phyloP scores from a whole-genome alignment of 176 grass and related monocot species.

The Tillandsia leiboldiana region DNA sequence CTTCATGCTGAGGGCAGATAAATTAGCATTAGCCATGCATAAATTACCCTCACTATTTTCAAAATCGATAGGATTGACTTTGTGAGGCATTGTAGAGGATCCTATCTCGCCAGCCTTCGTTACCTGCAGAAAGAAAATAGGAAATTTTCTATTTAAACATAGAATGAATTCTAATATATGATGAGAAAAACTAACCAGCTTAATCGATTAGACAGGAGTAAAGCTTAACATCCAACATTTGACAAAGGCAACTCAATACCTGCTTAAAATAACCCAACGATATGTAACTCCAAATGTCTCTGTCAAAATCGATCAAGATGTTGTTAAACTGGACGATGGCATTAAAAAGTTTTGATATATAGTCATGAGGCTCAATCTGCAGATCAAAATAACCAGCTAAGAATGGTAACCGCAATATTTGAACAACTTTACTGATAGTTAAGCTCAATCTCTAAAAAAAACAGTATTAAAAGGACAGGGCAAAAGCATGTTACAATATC shows the following conservation, averaged over 20 bases:
- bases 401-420: neutral
- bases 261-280: conserved; percentile 95
- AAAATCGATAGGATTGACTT: conserved; percentile 98
- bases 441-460: neutral
- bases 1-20: conserved; percentile 78
- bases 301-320: conserved; percentile 77
- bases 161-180: neutral
- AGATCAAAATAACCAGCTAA: conserved; percentile 14
- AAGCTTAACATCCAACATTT: too few species aligned
- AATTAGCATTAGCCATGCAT: conserved; percentile 41
- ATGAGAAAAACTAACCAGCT: too few species aligned
- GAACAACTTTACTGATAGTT: neutral
- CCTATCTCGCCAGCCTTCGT: conserved; percentile 88
- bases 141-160: conserved; percentile 15
- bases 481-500: too few species aligned
- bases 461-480: too few species aligned
- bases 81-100: conserved; percentile 98
- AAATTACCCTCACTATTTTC: conserved; percentile 97
- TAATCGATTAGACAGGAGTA: too few species aligned
- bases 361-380: conserved; percentile 96
- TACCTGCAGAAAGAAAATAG: conserved; percentile 38
- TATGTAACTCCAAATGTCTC: conserved; percentile 92
- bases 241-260: conserved; percentile 26
- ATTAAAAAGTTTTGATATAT: conserved; percentile 93
- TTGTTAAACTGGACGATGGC: conserved; percentile 78